Evolutionary conservation across 1,284 basidiomycete genomes (phyloP), one percentile per base, ranked within the genome.

Genomic region (Abortiporus biennis): DNA sequence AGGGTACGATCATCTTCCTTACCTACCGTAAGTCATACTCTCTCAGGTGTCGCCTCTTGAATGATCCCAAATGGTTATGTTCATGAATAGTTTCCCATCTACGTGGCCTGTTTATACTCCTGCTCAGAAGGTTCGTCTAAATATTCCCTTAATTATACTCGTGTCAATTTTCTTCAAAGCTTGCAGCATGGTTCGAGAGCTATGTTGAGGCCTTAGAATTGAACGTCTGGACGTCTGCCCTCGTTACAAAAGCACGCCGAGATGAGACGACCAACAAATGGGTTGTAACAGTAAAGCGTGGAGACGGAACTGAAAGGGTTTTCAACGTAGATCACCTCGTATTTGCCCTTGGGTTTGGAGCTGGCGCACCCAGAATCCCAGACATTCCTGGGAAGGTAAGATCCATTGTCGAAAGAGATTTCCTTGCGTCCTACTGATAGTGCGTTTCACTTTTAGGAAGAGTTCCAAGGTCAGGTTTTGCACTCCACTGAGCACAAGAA

Each of bases 111-210:
- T 50, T 16, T 61, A 45, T 36, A 55, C 58, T 2, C n/a, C n/a
- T n/a, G n/a, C 35, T 22, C 35, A 6, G 12, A 16, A 22, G 6
- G 9, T 11, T 36, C 19, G 35, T 22, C 35, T 8, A 21, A 17
- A 36, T 36, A 19, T 21, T 9, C 13, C 16, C 35, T 22, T 6
- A 22, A 17, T 32, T 13, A 20, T 13, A 20, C 66, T 52, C 58
- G 75, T 6, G 74, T 68, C 0, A 67, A 71, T 47, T 75, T 69
- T n/a, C n/a, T n/a, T n/a, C n/a, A n/a, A n/a, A n/a, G n/a, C 55
- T 85, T 2, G 80, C 75, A 0, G 74, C 80, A 53, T 84, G 78
- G 75, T 62, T 84, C 2, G 78, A 85, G 55, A 60, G 63, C 3
- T 86, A 84, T 58, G 80, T 76, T 4, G 66, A 73, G 22, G 59